phyloP scores from a whole-genome alignment of 1,284 basidiomycete species.

The Moesziomyces sp. region DNA sequence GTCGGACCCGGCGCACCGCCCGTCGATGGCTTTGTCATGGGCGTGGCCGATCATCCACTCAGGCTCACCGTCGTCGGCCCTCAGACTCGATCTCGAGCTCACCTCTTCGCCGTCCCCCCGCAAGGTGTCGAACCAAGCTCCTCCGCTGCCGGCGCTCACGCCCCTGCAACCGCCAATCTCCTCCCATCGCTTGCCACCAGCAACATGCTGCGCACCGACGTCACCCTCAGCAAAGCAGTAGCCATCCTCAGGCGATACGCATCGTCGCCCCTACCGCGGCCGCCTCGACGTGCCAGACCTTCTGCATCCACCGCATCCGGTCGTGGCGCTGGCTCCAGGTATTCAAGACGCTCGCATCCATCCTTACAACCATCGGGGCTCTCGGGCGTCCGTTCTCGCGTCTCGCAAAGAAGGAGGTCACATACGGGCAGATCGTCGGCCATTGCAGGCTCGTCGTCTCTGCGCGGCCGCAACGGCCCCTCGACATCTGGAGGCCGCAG shows the following conservation, averaged over 20 bases:
- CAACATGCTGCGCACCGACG: constrained; percentile 54
- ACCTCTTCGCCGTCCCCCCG: constrained; percentile 44
- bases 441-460: background rate
- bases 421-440: background rate
- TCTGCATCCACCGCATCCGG: constrained; percentile 5
- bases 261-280: constrained; percentile 28
- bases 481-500: constrained; percentile 3
- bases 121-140: constrained; percentile 26
- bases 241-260: constrained; percentile 47
- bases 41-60: constrained; percentile 49
- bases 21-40: constrained; percentile 60
- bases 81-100: constrained; percentile 46
- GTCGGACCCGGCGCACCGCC: constrained; percentile 49
- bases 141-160: constrained; percentile 1
- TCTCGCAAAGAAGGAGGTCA: constrained; percentile 2
- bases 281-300: constrained; percentile 17
- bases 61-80: constrained; percentile 55
- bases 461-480: too few species aligned
- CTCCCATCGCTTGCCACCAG: constrained; percentile 41
- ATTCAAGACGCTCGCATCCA: constrained; percentile 2
- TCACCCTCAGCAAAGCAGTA: constrained; percentile 59
- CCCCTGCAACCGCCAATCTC: constrained; percentile 21
- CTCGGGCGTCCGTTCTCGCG: background rate
- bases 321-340: constrained; percentile 2
- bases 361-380: background rate